Percentiles rank a stretch among this genome's conserved stretches.
phyloP scores from a whole-genome alignment of 495 filamentous ascomycete species.

The Trichodelitschia bisporula region DNA sequence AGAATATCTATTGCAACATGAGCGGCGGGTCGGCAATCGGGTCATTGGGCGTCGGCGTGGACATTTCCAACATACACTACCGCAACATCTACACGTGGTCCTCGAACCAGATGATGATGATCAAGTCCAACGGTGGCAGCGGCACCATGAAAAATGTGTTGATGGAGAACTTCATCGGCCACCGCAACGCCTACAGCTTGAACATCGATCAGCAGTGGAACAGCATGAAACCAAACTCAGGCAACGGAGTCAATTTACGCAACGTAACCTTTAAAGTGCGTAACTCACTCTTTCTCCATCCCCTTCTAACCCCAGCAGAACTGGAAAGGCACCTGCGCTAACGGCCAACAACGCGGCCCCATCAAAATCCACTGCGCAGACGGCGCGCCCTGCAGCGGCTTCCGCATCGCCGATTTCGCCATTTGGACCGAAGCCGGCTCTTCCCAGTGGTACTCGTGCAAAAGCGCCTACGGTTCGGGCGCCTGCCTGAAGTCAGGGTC shows the following conservation, averaged over 20 bases:
- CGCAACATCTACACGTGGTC: slow-evolving; percentile 13
- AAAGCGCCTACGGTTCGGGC: slow-evolving; percentile 25
- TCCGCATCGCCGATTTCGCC: slow-evolving; percentile 26
- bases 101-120: slow-evolving; percentile 35
- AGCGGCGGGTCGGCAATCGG: slow-evolving; percentile 12
- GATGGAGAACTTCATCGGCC: slow-evolving; percentile 30
- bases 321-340: slow-evolving; percentile 29
- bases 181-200: slow-evolving; percentile 25
- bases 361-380: slow-evolving; percentile 23
- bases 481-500: slow-evolving; percentile 18
- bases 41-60: slow-evolving; percentile 9
- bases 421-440: slow-evolving; percentile 33
- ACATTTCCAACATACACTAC: slow-evolving; percentile 11
- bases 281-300: background rate
- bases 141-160: slow-evolving; percentile 26
- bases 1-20: slow-evolving; percentile 14
- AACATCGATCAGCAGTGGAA: slow-evolving; percentile 32
- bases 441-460: slow-evolving; percentile 21
- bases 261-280: slow-evolving; percentile 26
- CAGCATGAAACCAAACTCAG: slow-evolving; percentile 6
- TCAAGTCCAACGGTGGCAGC: slow-evolving; percentile 33
- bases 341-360: slow-evolving; percentile 25
- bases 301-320: slow-evolving; percentile 13
- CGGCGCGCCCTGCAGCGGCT: slow-evolving; percentile 25
- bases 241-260: slow-evolving; percentile 22